A percentile compares a stretch with the other conserved stretches of the same genome.
These are phyloP conservation scores for Pseudogymnoascus sp. DNA, from an alignment of 2,329 filamentous ascomycete species.

Conservation along the genomic window DNA sequence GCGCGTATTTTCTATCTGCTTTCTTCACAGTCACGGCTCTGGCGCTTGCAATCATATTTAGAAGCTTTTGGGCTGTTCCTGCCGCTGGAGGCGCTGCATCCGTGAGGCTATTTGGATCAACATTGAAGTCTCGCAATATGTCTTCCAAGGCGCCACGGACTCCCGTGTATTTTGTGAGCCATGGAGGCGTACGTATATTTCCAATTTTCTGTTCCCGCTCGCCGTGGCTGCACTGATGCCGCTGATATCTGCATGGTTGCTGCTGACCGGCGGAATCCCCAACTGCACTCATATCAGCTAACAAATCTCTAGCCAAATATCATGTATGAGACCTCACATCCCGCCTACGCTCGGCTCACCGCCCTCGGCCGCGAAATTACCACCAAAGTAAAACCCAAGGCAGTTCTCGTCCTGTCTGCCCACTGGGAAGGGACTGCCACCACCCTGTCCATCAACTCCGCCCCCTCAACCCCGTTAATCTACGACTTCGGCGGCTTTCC, in stretches of 20 bases:
- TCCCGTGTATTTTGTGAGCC: conserved; percentile 23
- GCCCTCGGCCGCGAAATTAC: conserved; percentile 63
- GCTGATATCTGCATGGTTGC: not conserved
- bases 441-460: conserved; percentile 57
- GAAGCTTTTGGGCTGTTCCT: not conserved
- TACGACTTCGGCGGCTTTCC: conserved; percentile 75
- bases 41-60: not conserved
- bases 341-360: conserved; percentile 56
- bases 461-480: conserved; percentile 55
- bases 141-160: conserved; percentile 13
- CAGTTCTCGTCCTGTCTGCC: conserved; percentile 67
- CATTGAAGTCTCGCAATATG: conserved; percentile 14
- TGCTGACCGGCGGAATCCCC: not conserved
- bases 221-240: not conserved
- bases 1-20: not conserved
- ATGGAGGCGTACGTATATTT: conserved; percentile 20
- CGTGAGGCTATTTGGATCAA: not conserved
- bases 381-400: conserved; percentile 58
- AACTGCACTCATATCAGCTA: not conserved
- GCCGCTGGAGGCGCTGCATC: not conserved
- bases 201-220: not conserved
- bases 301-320: conserved; percentile 43
- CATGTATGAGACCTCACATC: conserved; percentile 61
- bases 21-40: not conserved
- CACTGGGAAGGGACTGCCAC: conserved; percentile 60